Evolutionary conservation across 2,329 filamentous ascomycete genomes (phyloP).

Genomic region (Epichloe typhina): DNA sequence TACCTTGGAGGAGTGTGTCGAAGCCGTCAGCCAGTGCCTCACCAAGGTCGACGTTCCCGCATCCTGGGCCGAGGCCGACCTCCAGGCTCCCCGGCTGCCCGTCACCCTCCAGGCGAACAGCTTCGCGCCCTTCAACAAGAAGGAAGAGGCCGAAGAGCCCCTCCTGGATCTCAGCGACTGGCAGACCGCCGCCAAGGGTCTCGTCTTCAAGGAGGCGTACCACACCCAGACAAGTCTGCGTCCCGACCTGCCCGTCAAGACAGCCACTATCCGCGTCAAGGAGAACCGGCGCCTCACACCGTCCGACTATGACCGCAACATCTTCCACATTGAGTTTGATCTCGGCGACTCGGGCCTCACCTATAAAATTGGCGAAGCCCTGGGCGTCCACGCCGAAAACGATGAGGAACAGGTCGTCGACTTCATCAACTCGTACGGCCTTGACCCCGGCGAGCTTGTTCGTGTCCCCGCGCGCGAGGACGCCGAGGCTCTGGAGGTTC

Average conservation of each 20-base stretch:
- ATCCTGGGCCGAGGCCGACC: slow-evolving; percentile 56
- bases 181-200: slow-evolving; percentile 72
- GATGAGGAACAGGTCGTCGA: slow-evolving; percentile 62
- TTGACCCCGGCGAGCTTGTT: slow-evolving; percentile 73
- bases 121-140: slow-evolving; percentile 72
- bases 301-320: slow-evolving; percentile 83
- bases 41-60: slow-evolving; percentile 63
- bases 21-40: slow-evolving; percentile 57
- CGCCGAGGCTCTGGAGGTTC: slow-evolving; percentile 59
- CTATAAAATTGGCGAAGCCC: slow-evolving; percentile 93
- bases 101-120: slow-evolving; percentile 61
- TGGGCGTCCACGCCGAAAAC: slow-evolving; percentile 94
- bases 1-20: slow-evolving; percentile 42
- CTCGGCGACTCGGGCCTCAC: slow-evolving; percentile 80
- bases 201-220: slow-evolving; percentile 92
- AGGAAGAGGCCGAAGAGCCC: slow-evolving; percentile 56
- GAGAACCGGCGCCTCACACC: slow-evolving; percentile 93
- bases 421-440: slow-evolving; percentile 83
- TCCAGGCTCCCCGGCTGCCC: slow-evolving; percentile 38
- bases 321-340: slow-evolving; percentile 99
- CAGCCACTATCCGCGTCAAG: slow-evolving; percentile 76
- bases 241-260: slow-evolving; percentile 78
- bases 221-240: slow-evolving; percentile 60
- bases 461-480: slow-evolving; percentile 83
- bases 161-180: slow-evolving; percentile 53